Conservation (phyloP, 106 monocot genomes). For the Vanilla planifolia region DNA sequence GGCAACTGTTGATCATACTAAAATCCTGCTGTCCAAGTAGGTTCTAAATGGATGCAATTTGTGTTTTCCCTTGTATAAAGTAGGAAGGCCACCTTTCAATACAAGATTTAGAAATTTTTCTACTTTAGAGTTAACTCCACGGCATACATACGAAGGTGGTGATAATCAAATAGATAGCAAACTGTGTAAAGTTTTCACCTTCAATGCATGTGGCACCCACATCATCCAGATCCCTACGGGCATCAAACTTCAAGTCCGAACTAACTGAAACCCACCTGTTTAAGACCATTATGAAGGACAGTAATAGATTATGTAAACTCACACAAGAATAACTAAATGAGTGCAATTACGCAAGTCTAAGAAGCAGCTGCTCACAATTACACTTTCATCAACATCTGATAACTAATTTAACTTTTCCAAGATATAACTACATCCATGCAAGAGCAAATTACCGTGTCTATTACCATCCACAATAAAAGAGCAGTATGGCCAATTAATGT, state of each 20-base stretch:
- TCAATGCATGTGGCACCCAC: conserved; percentile 75
- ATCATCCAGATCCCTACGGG: conserved; percentile 98
- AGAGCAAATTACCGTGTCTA: not conserved
- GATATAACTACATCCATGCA: not conserved
- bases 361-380: not conserved
- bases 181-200: conserved; percentile 33
- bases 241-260: conserved; percentile 98
- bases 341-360: too few species aligned
- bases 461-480: not conserved
- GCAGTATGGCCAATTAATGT: not conserved
- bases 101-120: too few species aligned
- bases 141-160: too few species aligned
- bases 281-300: not conserved
- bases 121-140: too few species aligned
- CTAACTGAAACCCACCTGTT: conserved; percentile 96
- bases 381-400: too few species aligned
- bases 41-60: too few species aligned
- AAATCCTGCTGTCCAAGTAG: too few species aligned
- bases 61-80: too few species aligned
- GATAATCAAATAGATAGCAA: not conserved
- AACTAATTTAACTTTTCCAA: too few species aligned
- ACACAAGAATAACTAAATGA: conserved; percentile 3
- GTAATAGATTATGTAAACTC: not conserved
- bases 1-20: too few species aligned
- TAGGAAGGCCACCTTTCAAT: too few species aligned